A percentile compares a stretch with the other conserved stretches of the same genome.
Conservation (phyloP, 176 grass and related monocot species). For the Neostapfia colusana region DNA sequence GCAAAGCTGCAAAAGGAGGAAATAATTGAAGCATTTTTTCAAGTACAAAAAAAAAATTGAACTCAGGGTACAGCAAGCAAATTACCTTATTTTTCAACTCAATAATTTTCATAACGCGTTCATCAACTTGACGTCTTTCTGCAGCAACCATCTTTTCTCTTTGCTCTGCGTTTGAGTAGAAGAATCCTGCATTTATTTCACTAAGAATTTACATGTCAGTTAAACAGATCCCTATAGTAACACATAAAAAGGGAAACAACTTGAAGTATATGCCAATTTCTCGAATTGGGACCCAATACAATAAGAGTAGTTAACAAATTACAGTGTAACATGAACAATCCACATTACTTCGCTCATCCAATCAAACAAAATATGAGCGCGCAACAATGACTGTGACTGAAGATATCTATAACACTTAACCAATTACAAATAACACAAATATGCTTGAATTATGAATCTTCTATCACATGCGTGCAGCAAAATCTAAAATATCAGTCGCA, state of each 20-base stretch:
- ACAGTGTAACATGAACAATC: neutral
- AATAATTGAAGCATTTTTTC: conserved; percentile 5
- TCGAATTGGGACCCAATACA: neutral
- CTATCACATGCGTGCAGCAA: neutral
- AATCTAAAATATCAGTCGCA: neutral
- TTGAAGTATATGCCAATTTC: neutral
- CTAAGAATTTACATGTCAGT: conserved; percentile 49
- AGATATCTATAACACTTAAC: neutral
- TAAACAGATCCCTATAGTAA: neutral
- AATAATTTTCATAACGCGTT: conserved; percentile 90
- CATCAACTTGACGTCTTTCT: conserved; percentile 92
- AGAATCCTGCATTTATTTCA: conserved; percentile 99
- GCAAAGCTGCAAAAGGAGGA: conserved; percentile 58
- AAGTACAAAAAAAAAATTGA: neutral
- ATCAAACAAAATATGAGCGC: neutral
- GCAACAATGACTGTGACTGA: neutral
- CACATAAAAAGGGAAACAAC: neutral
- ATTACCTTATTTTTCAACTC: conserved; percentile 89
- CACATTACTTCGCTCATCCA: neutral
- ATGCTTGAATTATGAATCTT: neutral
- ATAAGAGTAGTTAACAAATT: neutral
- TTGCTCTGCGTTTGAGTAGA: conserved; percentile 96
- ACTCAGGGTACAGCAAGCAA: neutral
- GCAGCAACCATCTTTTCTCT: conserved; percentile 97
- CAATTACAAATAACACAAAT: neutral